A percentile compares a stretch with the other conserved stretches of the same genome.
Conservation (phyloP, 495 filamentous ascomycete species). For the Lasiosphaeris hirsuta region DNA sequence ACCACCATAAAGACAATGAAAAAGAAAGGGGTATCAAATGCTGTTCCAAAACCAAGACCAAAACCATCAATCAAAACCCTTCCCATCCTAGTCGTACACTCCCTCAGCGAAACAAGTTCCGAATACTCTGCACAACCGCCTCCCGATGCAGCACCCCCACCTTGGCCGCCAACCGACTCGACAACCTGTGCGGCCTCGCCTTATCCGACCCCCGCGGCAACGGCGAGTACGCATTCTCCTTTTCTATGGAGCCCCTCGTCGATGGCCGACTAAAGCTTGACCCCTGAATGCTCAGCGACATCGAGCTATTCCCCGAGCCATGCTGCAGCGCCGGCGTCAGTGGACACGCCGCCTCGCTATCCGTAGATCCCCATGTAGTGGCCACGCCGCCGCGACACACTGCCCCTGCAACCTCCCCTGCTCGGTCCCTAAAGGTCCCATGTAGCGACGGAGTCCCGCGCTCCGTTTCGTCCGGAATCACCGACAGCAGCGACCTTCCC, state of each 20-base stretch:
- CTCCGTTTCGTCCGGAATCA: constrained; percentile 41
- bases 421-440: neutral
- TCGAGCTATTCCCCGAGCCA: constrained; percentile 17
- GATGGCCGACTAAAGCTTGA: constrained; percentile 20
- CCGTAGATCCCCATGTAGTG: neutral
- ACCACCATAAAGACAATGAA: constrained; percentile 3
- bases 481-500: constrained; percentile 23
- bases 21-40: constrained; percentile 19
- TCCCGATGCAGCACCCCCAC: constrained; percentile 36
- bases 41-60: neutral
- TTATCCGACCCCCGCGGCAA: constrained; percentile 19
- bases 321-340: constrained; percentile 7
- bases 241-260: constrained; percentile 21
- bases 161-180: constrained; percentile 32
- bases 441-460: constrained; percentile 13
- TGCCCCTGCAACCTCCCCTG: neutral
- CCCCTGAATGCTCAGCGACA: constrained; percentile 13
- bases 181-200: constrained; percentile 7
- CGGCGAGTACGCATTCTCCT: constrained; percentile 25
- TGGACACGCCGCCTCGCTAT: neutral
- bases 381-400: neutral
- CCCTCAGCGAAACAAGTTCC: constrained; percentile 39
- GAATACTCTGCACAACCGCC: constrained; percentile 40
- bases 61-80: neutral
- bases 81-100: too few species aligned